Conservation (phyloP, 768 basidiomycete species). For the Hericium rajendrae region DNA sequence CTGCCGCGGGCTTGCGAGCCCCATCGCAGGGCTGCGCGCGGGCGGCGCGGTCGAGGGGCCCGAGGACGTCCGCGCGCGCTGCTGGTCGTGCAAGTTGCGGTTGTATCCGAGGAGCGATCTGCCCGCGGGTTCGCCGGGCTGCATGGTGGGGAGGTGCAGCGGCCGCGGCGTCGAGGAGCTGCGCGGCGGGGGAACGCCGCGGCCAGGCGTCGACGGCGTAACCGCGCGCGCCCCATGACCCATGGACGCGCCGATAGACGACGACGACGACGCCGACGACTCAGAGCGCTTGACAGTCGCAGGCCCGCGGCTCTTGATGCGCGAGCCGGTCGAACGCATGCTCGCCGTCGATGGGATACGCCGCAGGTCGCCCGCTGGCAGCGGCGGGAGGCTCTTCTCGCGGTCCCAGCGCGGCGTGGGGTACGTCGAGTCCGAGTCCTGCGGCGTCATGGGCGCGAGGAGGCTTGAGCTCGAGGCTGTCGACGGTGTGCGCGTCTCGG, state of each 20-base stretch:
- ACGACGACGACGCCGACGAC: constrained; percentile 7
- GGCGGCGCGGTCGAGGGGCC: constrained; percentile 1
- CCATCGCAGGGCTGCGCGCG: not conserved
- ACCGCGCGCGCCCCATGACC: constrained; percentile 1
- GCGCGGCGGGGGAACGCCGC: not conserved
- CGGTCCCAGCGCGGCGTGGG: constrained; percentile 4
- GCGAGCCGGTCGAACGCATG: not conserved
- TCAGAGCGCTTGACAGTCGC: not conserved
- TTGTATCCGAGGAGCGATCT: constrained; percentile 12
- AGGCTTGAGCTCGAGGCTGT: constrained; percentile 11
- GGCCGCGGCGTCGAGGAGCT: constrained; percentile 9
- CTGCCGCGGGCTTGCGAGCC: not conserved
- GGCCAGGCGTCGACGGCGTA: not conserved
- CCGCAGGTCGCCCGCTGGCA: constrained; percentile 5
- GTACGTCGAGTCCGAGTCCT: not conserved
- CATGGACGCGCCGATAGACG: not conserved
- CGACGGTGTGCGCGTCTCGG: constrained; percentile 5
- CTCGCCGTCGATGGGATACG: constrained; percentile 4
- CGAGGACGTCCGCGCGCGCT: constrained; percentile 5
- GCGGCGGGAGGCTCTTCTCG: constrained; percentile 12
- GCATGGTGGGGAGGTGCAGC: constrained; percentile 6
- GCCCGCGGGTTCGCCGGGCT: constrained; percentile 11
- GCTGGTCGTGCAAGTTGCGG: constrained; percentile 13
- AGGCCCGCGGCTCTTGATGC: not conserved
- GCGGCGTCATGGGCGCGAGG: constrained; percentile 9